Evolutionary conservation across 2,329 filamentous ascomycete species (phyloP).

Genomic region (Fusarium sp.): DNA sequence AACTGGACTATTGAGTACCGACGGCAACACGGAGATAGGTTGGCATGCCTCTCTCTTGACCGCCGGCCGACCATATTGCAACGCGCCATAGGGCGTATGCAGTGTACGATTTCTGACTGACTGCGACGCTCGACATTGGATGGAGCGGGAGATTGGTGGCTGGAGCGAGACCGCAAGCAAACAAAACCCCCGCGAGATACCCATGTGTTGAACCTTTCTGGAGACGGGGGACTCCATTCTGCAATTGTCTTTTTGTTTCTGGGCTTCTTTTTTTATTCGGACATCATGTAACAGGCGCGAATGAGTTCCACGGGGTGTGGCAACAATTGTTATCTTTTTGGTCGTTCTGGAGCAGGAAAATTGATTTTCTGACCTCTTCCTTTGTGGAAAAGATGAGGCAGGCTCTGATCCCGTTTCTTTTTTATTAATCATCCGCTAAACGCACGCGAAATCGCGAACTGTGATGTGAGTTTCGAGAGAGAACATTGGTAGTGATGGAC

Average conservation of each 20-base stretch:
- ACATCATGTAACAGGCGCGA: slow-evolving; percentile 40
- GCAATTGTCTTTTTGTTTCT: slow-evolving; percentile 39
- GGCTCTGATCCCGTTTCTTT: slow-evolving; percentile 29
- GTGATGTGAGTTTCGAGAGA: slow-evolving; percentile 42
- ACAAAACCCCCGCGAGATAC: slow-evolving; percentile 50
- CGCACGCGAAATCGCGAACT: slow-evolving; percentile 35
- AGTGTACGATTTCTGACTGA: slow-evolving; percentile 47
- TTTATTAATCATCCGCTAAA: slow-evolving; percentile 9
- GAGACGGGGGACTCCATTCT: slow-evolving; percentile 50
- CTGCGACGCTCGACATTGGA: slow-evolving; percentile 45
- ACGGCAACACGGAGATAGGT: slow-evolving; percentile 30
- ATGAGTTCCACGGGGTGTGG: slow-evolving; percentile 38
- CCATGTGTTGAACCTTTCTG: slow-evolving; percentile 49
- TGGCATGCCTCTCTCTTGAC: slow-evolving; percentile 37
- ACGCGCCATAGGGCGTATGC: slow-evolving; percentile 46
- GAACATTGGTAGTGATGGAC: slow-evolving; percentile 20
- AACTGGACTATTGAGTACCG: slow-evolving; percentile 19
- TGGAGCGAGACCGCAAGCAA: slow-evolving; percentile 46
- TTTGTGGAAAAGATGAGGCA: slow-evolving; percentile 24
- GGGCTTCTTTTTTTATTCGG: slow-evolving; percentile 29
- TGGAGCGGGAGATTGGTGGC: slow-evolving; percentile 49
- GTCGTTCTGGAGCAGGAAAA: slow-evolving; percentile 43
- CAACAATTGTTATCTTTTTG: slow-evolving; percentile 40
- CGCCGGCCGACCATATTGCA: slow-evolving; percentile 39
- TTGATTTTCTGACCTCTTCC: slow-evolving; percentile 46